Percentiles rank a stretch among this genome's conserved stretches.
Evolutionary conservation across 371 early-diverging fungal species (phyloP).

Genomic region (Zychaea mexicana): DNA sequence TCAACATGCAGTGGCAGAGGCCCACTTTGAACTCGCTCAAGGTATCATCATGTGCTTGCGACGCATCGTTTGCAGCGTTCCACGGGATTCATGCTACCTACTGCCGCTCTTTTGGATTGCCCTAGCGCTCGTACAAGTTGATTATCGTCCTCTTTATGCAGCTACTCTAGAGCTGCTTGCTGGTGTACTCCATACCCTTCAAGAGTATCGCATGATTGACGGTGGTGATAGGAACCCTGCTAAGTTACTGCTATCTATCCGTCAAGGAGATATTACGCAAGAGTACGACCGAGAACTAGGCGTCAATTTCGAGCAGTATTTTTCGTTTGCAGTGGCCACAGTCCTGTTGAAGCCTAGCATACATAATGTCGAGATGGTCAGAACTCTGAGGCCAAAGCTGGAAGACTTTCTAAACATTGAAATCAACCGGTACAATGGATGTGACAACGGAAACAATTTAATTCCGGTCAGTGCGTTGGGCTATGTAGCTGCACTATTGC

Average conservation of each 20-base stretch:
- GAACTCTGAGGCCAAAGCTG: conserved; percentile 65
- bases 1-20: conserved; percentile 76
- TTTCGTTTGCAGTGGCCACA: conserved; percentile 83
- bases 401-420: conserved; percentile 68
- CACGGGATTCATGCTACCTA: conserved; percentile 73
- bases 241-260: conserved; percentile 49
- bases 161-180: conserved; percentile 69
- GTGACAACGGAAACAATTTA: neutral
- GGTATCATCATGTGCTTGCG: conserved; percentile 73
- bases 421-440: conserved; percentile 15
- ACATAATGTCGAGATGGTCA: conserved; percentile 50
- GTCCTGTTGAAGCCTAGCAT: conserved; percentile 76
- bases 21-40: conserved; percentile 73
- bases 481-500: conserved; percentile 74
- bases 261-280: conserved; percentile 51
- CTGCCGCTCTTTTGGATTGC: conserved; percentile 88
- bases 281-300: conserved; percentile 34
- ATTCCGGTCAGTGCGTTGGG: conserved; percentile 64
- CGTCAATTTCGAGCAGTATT: conserved; percentile 80
- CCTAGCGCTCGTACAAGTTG: conserved; percentile 80
- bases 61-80: conserved; percentile 77
- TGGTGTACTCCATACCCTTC: conserved; percentile 71
- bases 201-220: conserved; percentile 50
- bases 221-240: neutral
- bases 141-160: conserved; percentile 74